Evolutionary conservation across 139 green algal species (phyloP).

Genomic region (Dunaliella primolecta): DNA sequence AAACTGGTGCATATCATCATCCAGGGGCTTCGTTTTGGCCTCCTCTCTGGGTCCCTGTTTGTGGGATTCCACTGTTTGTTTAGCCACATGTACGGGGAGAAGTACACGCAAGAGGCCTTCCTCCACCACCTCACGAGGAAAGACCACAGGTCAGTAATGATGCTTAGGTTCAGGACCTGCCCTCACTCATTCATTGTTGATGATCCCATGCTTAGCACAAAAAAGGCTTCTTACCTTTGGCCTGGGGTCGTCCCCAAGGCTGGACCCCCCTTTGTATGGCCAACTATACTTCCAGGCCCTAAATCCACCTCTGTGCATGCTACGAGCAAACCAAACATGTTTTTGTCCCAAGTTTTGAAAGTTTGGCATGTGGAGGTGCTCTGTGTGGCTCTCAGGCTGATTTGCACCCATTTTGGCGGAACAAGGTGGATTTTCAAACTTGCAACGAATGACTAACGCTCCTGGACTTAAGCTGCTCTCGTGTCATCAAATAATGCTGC

Average conservation of each 20-base stretch:
- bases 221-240: not conserved
- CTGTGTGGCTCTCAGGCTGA: too few species aligned
- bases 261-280: too few species aligned
- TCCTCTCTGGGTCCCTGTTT: slow-evolving; percentile 38
- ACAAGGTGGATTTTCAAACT: too few species aligned
- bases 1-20: not conserved
- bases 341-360: not conserved
- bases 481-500: not conserved
- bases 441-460: too few species aligned
- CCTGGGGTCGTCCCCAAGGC: too few species aligned
- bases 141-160: slow-evolving; percentile 51
- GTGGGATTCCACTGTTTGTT: slow-evolving; percentile 42
- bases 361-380: not conserved
- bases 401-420: too few species aligned
- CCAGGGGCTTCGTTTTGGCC: not conserved
- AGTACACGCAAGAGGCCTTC: slow-evolving; percentile 79
- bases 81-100: slow-evolving; percentile 62
- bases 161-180: not conserved
- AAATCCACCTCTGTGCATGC: too few species aligned
- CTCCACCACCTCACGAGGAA: slow-evolving; percentile 75
- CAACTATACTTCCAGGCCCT: too few species aligned
- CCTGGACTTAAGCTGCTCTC: too few species aligned
- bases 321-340: not conserved
- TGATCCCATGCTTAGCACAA: not conserved
- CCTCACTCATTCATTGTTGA: not conserved